Base-by-base conservation (phyloP, 805 yeast genomes). In the Sugiyamaella floridensis region DNA sequence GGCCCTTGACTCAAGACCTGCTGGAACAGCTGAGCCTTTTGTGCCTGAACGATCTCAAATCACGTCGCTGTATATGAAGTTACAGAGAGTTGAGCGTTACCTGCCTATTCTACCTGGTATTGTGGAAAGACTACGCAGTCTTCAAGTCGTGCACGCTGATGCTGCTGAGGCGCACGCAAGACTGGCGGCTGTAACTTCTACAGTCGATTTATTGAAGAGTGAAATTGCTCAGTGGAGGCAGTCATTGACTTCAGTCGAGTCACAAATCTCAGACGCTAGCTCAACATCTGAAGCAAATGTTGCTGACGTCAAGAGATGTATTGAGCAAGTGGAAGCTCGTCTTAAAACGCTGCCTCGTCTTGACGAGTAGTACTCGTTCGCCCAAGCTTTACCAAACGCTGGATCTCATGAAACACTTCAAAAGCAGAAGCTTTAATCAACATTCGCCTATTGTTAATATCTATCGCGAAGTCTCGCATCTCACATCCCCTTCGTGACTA, bases 91-190 rank as follows among this genome's bases (percentile, higher is more conserved):
- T 3, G 57, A 58, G 29, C 15, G 26, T 1, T 42, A 45, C 34
- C 40, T 37, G 14, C 49, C 48, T 11, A 18, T 43, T 7, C 28
- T 58, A 4, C 62, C 62, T 14, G n/a, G 40, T 4, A 14, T 58
- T 18, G 19, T 55, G 11, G 44, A 28, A 2, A 47, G 62, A 9
- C 52, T 58, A 2, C 51, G 52, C 20, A 49, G 54, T n/a, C 54
- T 58, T 12, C 53, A 53, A 15, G 48, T 29, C 9, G 45, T 58
- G 10, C 62, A 58, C 40, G 49, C 51, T n/a, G 62, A 58, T 45
- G 54, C 62, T 6, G 54, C 53, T 11, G 29, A 45, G 3, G 44
- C 54, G 2, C 40, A 45, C 18, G 28, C 47, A n/a, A 16, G 49
- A 1, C 43, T 55, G 9, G 45, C 51, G 32, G 50, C 53, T 26